These are phyloP conservation scores for Silene conica DNA, from an alignment of 148 eudicot genomes.

Conservation along the genomic window DNA sequence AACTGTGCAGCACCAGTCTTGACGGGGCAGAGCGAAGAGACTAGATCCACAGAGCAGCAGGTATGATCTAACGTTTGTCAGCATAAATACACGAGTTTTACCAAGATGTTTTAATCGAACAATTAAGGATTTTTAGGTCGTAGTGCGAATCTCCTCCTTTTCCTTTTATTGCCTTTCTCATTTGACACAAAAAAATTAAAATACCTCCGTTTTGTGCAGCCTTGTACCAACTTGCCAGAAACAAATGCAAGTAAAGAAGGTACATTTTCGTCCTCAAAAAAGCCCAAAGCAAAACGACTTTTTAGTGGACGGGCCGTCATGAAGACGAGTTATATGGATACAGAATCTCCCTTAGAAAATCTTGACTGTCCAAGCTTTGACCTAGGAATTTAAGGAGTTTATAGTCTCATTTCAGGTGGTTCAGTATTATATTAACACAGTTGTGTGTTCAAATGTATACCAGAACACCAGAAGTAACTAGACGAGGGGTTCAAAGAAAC, in stretches of 20 bases:
- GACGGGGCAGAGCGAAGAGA: constrained; percentile 15
- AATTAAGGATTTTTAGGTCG: no score
- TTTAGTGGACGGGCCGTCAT: constrained; percentile 8
- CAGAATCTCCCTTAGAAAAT: constrained; percentile 16
- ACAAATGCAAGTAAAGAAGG: constrained; percentile 15
- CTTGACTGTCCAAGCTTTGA: constrained; percentile 75
- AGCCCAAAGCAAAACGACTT: constrained; percentile 19
- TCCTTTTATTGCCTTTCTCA: no score
- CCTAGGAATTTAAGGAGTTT: constrained; percentile 47
- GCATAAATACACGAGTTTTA: no score
- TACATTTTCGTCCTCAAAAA: constrained; percentile 5
- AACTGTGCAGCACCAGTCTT: constrained; percentile 23
- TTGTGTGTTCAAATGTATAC: neutral
- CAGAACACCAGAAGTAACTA: neutral
- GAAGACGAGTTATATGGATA: constrained; percentile 17
- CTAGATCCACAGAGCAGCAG: constrained; percentile 27
- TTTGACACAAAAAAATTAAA: neutral
- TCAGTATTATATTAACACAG: neutral
- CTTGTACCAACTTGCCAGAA: constrained; percentile 19
- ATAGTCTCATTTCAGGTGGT: neutral
- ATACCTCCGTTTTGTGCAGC: constrained; percentile 28
- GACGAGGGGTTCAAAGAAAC: neutral
- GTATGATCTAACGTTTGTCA: constrained; percentile 18
- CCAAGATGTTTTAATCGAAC: no score
- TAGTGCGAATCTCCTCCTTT: no score